These are phyloP conservation scores for Stemphylium beticola DNA, from an alignment of 2,329 filamentous ascomycete species.

Conservation along the genomic window DNA sequence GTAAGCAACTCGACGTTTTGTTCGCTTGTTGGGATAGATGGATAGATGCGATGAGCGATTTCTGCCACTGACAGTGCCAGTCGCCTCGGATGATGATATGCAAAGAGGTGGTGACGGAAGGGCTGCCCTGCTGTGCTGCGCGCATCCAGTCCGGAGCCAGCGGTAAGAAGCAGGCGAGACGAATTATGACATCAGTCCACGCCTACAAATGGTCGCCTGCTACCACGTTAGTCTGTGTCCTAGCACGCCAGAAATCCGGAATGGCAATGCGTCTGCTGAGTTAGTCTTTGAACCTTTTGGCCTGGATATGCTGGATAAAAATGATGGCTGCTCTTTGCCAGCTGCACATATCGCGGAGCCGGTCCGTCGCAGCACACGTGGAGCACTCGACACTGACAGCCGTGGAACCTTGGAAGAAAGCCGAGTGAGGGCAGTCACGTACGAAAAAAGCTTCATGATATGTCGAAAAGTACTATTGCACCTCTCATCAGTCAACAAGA, in stretches of 20 bases:
- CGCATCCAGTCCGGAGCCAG: slow-evolving; percentile 8
- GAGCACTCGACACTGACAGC: too few species aligned
- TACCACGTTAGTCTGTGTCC: slow-evolving; percentile 9
- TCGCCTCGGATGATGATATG: not conserved
- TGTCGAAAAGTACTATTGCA: too few species aligned
- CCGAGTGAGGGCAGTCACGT: too few species aligned
- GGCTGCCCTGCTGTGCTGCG: not conserved
- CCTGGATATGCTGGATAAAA: too few species aligned
- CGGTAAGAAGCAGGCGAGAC: slow-evolving; percentile 20
- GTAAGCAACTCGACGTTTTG: not conserved
- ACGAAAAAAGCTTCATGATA: too few species aligned
- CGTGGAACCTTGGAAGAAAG: too few species aligned
- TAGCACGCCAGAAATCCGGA: slow-evolving; percentile 1
- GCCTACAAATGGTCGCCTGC: slow-evolving; percentile 7
- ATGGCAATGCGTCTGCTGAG: slow-evolving; percentile 2
- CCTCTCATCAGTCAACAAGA: not conserved
- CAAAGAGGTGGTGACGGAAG: slow-evolving; percentile 5
- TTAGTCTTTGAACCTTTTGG: not conserved
- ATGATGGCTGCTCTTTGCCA: not conserved
- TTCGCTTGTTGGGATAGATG: not conserved
- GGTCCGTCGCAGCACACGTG: not conserved
- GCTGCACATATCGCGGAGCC: not conserved
- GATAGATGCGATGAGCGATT: not conserved
- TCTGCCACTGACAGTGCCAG: not conserved
- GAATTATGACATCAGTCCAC: slow-evolving; percentile 16